phyloP scores from a whole-genome alignment of 164 flowering plant genomes.

The Magnolia kwangsiensis region DNA sequence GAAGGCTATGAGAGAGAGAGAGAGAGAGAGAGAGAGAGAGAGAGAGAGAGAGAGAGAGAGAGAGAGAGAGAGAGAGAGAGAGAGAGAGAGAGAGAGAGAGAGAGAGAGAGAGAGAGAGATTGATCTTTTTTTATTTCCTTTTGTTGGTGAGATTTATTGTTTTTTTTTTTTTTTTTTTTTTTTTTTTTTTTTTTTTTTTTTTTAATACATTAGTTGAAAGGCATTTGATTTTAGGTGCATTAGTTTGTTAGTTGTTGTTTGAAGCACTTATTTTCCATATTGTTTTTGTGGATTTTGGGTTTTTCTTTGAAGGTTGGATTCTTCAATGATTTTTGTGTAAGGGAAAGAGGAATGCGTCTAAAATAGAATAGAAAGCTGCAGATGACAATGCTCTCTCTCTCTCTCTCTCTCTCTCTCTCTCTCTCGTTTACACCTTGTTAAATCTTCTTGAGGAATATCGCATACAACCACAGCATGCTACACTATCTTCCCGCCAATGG shows the following conservation, averaged over 20 bases:
- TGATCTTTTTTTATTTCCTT: neutral
- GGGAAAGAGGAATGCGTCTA: neutral
- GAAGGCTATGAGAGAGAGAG: conserved; percentile 1
- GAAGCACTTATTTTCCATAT: neutral
- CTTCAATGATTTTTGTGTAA: neutral
- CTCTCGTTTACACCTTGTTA: neutral
- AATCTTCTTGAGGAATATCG: no score
- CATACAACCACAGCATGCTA: no score
- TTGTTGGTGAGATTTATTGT: neutral
- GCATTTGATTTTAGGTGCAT: neutral
- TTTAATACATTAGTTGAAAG: neutral
- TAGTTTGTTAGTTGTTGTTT: neutral
- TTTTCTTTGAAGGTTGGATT: neutral
- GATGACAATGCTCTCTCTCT: neutral
- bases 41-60: conserved; percentile 3
- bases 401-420: neutral
- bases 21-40: conserved; percentile 5
- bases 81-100: conserved; percentile 7
- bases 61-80: conserved; percentile 8
- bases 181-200: neutral
- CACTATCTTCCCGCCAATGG: no score
- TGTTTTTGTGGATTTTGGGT: neutral
- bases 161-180: neutral
- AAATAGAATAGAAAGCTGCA: neutral
- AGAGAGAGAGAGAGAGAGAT: conserved; percentile 7